Evolutionary conservation across 495 filamentous ascomycete genomes (phyloP).

Genomic region (Hyphodiscus hymeniophilus): DNA sequence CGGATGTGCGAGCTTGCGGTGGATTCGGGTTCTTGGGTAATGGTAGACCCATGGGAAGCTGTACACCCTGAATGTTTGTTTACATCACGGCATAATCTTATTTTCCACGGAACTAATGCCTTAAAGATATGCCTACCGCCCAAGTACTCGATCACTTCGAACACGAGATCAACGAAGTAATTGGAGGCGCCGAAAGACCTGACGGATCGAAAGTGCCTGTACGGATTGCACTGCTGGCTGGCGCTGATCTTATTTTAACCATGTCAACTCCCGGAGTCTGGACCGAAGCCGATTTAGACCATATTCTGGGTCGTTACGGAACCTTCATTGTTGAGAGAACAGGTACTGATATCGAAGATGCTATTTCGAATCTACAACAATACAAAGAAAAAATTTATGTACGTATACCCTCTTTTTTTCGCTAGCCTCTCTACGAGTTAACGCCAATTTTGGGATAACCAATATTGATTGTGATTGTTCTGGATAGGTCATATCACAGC

Average conservation of each 20-base stretch:
- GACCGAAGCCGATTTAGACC: conserved; percentile 72
- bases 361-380: conserved; percentile 62
- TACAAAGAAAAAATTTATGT: conserved; percentile 62
- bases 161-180: conserved; percentile 73
- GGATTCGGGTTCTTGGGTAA: conserved; percentile 67
- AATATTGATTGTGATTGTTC: background rate
- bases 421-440: no score
- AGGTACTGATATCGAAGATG: conserved; percentile 85
- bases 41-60: conserved; percentile 65
- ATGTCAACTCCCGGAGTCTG: conserved; percentile 63
- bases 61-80: conserved; percentile 43
- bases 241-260: conserved; percentile 79
- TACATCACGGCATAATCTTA: no score
- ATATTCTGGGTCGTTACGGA: conserved; percentile 80
- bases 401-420: no score
- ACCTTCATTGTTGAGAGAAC: conserved; percentile 84
- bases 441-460: no score
- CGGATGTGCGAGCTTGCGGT: conserved; percentile 74
- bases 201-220: conserved; percentile 45
- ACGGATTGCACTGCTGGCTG: conserved; percentile 67
- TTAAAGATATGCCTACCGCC: conserved; percentile 66
- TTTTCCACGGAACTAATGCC: no score
- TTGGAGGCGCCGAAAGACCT: conserved; percentile 60
- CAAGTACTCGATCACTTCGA: conserved; percentile 84
- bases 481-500: conserved; percentile 73